These are phyloP conservation scores for Trichoderma sp. DNA, from an alignment of 2,329 filamentous ascomycete species.

Conservation along the genomic window DNA sequence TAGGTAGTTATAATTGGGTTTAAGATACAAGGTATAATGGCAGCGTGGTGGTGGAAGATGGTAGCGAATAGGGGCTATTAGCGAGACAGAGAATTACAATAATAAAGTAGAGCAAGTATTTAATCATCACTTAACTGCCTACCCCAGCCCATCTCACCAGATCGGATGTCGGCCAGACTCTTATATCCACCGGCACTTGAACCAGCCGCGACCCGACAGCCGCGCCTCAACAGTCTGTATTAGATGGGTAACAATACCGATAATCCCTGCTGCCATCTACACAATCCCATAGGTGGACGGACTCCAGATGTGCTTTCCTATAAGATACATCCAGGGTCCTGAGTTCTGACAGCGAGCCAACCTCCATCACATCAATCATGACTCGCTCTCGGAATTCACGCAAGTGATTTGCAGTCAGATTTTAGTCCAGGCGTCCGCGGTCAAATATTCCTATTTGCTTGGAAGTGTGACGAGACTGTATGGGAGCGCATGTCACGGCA, in stretches of 20 bases:
- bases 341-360: neutral
- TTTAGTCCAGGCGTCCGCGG: constrained; percentile 7
- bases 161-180: neutral
- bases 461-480: neutral
- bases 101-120: neutral
- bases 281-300: neutral
- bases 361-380: neutral
- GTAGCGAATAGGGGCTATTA: neutral
- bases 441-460: neutral
- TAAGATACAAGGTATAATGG: neutral
- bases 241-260: no score
- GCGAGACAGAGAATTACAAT: neutral
- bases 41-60: neutral
- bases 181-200: neutral
- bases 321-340: neutral
- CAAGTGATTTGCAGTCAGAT: constrained; percentile 4
- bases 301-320: neutral
- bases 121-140: neutral
- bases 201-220: neutral
- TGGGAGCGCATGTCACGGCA: neutral
- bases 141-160: neutral
- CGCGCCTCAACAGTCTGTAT: neutral
- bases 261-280: neutral
- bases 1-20: neutral
- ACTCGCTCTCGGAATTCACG: neutral